Conservation (phyloP, 306 rosid species). For the Malus sylvestris region DNA sequence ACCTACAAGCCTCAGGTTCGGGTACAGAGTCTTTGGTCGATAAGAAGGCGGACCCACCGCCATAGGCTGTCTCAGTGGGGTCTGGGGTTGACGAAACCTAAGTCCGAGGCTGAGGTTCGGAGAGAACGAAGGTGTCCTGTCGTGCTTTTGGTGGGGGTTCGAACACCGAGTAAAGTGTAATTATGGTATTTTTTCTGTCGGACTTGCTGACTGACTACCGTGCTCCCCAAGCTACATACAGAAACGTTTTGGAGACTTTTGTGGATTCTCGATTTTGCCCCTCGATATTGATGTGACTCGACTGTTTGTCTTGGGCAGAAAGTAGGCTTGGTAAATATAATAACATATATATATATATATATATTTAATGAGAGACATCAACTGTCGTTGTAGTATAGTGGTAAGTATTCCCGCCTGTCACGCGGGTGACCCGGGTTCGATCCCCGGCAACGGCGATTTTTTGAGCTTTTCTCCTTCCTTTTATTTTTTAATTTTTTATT, state of each 20-base stretch:
- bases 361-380: not conserved
- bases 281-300: not conserved
- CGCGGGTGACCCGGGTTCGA: constrained; percentile 42
- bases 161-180: constrained; percentile 33
- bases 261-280: constrained; percentile 3
- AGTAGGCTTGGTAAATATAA: no score
- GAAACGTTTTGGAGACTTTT: not conserved
- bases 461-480: rapidly evolving
- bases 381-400: constrained; percentile 38
- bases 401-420: constrained; percentile 42
- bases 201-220: constrained; percentile 9
- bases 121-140: constrained; percentile 5
- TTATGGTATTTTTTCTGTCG: constrained; percentile 1
- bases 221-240: constrained; percentile 33
- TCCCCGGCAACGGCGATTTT: constrained; percentile 32
- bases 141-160: constrained; percentile 2
- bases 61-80: not conserved
- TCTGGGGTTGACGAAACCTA: not conserved
- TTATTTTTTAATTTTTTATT: not conserved
- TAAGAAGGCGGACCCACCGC: not conserved
- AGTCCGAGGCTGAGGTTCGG: constrained; percentile 16
- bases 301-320: not conserved
- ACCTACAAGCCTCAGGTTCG: constrained; percentile 19
- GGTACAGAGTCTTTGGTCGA: not conserved
- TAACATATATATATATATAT: not conserved